Evolutionary conservation across 495 filamentous ascomycete species (phyloP).

Genomic region (Penicillium steckii): DNA sequence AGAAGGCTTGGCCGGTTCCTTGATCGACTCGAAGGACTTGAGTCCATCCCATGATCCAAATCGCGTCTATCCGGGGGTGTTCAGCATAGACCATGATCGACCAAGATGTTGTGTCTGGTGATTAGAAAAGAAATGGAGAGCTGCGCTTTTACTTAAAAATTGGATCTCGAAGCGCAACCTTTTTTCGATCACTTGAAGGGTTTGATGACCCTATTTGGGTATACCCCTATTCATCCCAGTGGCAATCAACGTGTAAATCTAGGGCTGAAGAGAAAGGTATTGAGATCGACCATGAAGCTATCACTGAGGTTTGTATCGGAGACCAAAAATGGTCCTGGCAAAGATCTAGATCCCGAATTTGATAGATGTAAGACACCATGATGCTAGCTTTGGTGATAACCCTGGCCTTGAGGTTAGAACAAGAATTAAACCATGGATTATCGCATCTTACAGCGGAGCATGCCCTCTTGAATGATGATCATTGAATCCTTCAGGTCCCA

Average conservation of each 20-base stretch:
- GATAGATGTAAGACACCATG: no score
- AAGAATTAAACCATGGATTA: background rate
- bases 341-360: background rate
- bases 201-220: background rate
- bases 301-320: background rate
- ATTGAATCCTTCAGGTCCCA: background rate
- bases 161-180: background rate
- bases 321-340: background rate
- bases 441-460: background rate
- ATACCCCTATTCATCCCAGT: background rate
- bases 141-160: constrained; percentile 1
- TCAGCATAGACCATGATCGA: constrained; percentile 2
- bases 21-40: no score
- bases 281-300: background rate
- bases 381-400: background rate
- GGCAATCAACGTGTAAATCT: background rate
- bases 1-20: background rate
- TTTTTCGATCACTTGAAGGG: background rate
- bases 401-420: background rate
- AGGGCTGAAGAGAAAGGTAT: background rate
- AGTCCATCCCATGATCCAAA: background rate
- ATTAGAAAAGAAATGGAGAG: constrained; percentile 9
- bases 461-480: background rate
- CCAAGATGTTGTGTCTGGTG: background rate
- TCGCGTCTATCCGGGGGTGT: background rate